Evolutionary conservation across 1,139 yeast species (phyloP), one percentile per base, ranked within the genome.

Genomic region (Blastobotrys elegans): DNA sequence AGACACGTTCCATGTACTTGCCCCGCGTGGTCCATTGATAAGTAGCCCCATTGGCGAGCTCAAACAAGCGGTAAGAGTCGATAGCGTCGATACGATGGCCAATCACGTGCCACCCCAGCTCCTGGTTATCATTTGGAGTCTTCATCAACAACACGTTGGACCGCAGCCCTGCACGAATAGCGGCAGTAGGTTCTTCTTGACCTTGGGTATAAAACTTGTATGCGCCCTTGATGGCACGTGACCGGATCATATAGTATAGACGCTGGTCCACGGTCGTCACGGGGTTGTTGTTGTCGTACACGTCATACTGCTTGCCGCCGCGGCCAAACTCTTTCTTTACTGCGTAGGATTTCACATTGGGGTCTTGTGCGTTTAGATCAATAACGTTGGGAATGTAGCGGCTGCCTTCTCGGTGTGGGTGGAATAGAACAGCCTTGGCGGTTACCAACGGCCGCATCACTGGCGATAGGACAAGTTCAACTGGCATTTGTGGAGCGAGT

Each of bases 1-100:
- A 67, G 11, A 80, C 82, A 51, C 70, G 70, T 59, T 81, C 86
- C 52, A 81, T 65, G 65, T 71, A 77, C 53, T 71, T 76, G 10
- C 83, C 84, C 50, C 71, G 69, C 36, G 74, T 73, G 2, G 85
- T 78, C 86, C 86, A 80, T 57, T 80, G 86, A 56, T 78, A 80
- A 2, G 77, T 76, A 44, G 62, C 58, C 4, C 84, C 84, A 57
- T 80, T 81, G 2, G 80, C 73, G 49, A 80, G 68, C 41, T 75
- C 73, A 59, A 80, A 80, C 70, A 76, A 67, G 54, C 84, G 68
- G 59, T 80, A 80, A 50, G 75, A 70, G 56, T 79, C 85, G 39
- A 72, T 69, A 2, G 82, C 82, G 60, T 79, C 85, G n/a, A 77
- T 82, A 43, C 75, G 66, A 57, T 79, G 84, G 49, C 72, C 72